Conservation (phyloP, 495 filamentous ascomycete genomes). For the Podospora pseudoanserina region DNA sequence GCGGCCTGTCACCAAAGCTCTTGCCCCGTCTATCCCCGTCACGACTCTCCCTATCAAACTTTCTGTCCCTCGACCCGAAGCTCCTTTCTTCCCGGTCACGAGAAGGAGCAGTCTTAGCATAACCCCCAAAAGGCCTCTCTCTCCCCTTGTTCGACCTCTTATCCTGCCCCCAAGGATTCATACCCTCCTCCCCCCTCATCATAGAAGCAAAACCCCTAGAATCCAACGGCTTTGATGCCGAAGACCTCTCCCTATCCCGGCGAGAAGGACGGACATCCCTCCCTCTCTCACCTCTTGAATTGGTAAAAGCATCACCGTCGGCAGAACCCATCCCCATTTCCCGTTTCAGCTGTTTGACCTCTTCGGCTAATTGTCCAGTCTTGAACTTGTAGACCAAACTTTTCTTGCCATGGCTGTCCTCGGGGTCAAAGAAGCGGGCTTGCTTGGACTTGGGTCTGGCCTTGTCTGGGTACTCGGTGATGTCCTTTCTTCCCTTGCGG, state of each 20-base stretch:
- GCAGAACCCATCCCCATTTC: neutral
- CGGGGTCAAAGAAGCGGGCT: slow-evolving; percentile 43
- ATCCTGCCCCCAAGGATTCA: neutral
- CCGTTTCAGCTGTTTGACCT: slow-evolving; percentile 14
- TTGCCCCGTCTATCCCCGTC: neutral
- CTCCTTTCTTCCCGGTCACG: neutral
- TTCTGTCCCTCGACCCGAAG: neutral
- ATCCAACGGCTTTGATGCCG: neutral
- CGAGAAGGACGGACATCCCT: neutral
- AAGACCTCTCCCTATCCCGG: neutral
- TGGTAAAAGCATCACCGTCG: slow-evolving; percentile 4
- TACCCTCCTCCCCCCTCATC: neutral
- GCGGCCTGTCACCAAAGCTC: neutral
- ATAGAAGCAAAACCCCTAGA: neutral
- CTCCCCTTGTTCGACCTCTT: neutral
- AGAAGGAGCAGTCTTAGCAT: neutral
- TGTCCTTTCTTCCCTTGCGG: slow-evolving; percentile 45
- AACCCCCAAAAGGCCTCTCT: neutral
- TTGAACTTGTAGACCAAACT: slow-evolving; percentile 45
- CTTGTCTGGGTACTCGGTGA: slow-evolving; percentile 34
- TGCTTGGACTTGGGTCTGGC: slow-evolving; percentile 34
- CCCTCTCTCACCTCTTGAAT: slow-evolving; percentile 6
- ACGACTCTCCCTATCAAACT: neutral
- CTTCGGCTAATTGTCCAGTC: slow-evolving; percentile 25
- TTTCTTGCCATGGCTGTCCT: slow-evolving; percentile 41